These are phyloP conservation scores for Sugiyamaella castrensis DNA, from an alignment of 1,139 yeast species.

Conservation along the genomic window DNA sequence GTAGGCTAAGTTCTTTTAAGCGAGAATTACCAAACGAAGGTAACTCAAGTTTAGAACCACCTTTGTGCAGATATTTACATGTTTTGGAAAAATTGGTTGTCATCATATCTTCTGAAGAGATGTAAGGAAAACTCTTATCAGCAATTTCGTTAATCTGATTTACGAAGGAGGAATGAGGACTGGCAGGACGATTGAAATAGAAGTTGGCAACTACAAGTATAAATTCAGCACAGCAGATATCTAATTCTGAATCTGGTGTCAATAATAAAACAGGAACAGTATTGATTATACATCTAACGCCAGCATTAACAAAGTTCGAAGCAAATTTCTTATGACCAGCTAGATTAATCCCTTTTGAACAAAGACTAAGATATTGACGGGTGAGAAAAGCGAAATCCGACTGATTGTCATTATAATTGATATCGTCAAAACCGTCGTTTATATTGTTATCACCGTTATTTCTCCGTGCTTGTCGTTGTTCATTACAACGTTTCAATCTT, in stretches of 20 bases:
- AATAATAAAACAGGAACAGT: neutral
- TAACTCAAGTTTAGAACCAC: no score
- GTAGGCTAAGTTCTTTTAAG: no score
- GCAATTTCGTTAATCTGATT: no score
- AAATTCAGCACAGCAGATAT: constrained; percentile 6
- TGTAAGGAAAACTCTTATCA: neutral
- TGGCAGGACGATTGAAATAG: neutral
- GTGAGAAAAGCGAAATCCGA: no score
- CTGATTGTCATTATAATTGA: no score
- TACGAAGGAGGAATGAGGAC: no score
- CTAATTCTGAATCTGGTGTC: neutral
- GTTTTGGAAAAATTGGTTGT: constrained; percentile 1
- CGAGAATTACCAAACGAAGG: no score
- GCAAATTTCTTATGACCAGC: constrained; percentile 1
- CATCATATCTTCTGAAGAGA: neutral
- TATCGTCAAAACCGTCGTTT: no score
- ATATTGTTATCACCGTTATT: no score
- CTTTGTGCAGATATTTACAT: neutral
- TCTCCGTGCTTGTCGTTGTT: no score
- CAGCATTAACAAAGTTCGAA: constrained; percentile 1
- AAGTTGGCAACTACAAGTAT: neutral
- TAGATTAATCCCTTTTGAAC: constrained; percentile 1
- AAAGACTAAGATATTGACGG: neutral
- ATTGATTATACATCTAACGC: neutral
- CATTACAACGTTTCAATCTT: no score